These are phyloP conservation scores for Hansenula lynferdii DNA, from an alignment of 1,139 yeast genomes.

Conservation along the genomic window DNA sequence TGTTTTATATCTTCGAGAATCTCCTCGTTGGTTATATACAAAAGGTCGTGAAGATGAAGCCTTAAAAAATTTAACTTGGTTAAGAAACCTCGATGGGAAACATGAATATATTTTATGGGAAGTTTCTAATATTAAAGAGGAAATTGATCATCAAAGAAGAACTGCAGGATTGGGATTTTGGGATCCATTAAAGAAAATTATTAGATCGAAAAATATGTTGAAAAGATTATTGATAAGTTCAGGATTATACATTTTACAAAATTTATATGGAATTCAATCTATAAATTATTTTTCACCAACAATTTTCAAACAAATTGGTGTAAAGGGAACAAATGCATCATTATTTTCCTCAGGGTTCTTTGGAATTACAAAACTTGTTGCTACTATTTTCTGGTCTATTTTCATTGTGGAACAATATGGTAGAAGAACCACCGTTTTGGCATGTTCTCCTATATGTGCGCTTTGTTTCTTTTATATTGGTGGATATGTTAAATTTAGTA, in stretches of 20 bases:
- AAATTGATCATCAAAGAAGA: slow-evolving; percentile 46
- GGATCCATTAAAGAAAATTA: slow-evolving; percentile 25
- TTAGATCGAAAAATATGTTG: slow-evolving; percentile 35
- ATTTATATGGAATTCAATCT: slow-evolving; percentile 58
- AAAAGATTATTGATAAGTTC: slow-evolving; percentile 41
- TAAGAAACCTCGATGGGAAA: slow-evolving; percentile 45
- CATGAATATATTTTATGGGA: slow-evolving; percentile 53
- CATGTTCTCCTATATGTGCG: slow-evolving; percentile 40
- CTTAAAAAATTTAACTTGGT: slow-evolving; percentile 32
- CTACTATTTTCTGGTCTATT: slow-evolving; percentile 32
- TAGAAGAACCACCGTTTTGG: slow-evolving; percentile 35
- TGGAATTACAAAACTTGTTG: slow-evolving; percentile 46
- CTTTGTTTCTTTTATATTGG: slow-evolving; percentile 45
- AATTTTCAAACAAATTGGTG: slow-evolving; percentile 46
- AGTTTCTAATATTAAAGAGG: slow-evolving; percentile 47
- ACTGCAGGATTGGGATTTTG: slow-evolving; percentile 32
- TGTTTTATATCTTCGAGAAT: slow-evolving; percentile 38
- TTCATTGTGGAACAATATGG: slow-evolving; percentile 15
- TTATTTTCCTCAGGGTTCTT: slow-evolving; percentile 56
- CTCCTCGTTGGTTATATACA: slow-evolving; percentile 43
- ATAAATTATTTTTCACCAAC: slow-evolving; percentile 53
- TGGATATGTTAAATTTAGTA: slow-evolving; percentile 37
- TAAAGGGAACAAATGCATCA: slow-evolving; percentile 35
- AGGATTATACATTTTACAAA: slow-evolving; percentile 49
- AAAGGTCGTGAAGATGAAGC: slow-evolving; percentile 35